Base-by-base conservation (phyloP, 768 basidiomycete species). In the Obba rivulosa region DNA sequence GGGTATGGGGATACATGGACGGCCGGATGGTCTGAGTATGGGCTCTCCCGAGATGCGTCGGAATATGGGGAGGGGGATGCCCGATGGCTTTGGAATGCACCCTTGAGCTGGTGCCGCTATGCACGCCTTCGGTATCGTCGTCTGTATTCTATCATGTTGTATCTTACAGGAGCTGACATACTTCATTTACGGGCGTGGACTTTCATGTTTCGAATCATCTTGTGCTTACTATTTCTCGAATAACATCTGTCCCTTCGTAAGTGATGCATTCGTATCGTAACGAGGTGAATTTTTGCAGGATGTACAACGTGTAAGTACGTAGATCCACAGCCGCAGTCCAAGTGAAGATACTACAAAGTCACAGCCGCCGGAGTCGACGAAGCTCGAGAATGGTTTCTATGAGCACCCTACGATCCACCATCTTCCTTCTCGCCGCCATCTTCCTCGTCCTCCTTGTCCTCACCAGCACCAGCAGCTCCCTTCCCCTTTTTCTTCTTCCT, bases 81-180 rank as follows among this genome's bases (percentile, higher is more conserved):
- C 57, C 25, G 57, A 63, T 20, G 54, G 55, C 18, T 63, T 57
- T n/a, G 54, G 52, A 7, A 57, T 63, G 53, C 58, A 61, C 34
- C 54, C 46, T 7, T 52, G 42, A 43, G n/a, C 37, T 4, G 8
- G 37, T 38, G 8, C 23, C 3, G 39, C 39, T 41, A 18, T 20
- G 9, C 18, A 8, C 8, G 16, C 16, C 5, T n/a, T n/a, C n/a
- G n/a, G 37, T 38, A 38, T 38, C 37, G 37, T 16, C 8, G 8
- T n/a, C 8, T 21, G 37, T 39, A 39, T 39, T 39, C n/a, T 5
- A n/a, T n/a, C 16, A n/a, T 21, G 13, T 20, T 43, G 41, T 43
- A 24, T 22, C 23, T 43, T 43, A 43, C 23, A 14, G 3, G 4
- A 18, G 10, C 10, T 21, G 11, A 20, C 23, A n/a, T 11, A 21